Evolutionary conservation across 2,329 filamentous ascomycete species (phyloP).

Genomic region (Verruconis gallopava): DNA sequence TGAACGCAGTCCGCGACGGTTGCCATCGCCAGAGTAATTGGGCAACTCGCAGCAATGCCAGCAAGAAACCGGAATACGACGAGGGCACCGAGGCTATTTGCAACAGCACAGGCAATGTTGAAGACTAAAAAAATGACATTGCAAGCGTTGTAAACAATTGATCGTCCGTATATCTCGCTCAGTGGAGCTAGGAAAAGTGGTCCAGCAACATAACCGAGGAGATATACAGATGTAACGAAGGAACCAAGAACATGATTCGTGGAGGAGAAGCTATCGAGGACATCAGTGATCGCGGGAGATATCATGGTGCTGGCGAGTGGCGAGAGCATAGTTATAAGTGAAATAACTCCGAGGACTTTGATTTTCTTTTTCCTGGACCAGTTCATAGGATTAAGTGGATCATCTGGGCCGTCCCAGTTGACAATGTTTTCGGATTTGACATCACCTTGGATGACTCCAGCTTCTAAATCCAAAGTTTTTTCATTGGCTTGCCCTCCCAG

Average conservation of each 20-base stretch:
- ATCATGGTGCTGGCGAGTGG: slow-evolving; percentile 24
- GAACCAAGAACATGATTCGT: slow-evolving; percentile 20
- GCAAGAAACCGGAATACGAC: slow-evolving; percentile 9
- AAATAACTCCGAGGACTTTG: slow-evolving; percentile 33
- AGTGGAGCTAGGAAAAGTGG: not conserved
- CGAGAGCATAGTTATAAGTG: slow-evolving; percentile 31
- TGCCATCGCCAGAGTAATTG: slow-evolving; percentile 5
- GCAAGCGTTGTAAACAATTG: not conserved
- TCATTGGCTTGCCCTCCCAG: too few species aligned
- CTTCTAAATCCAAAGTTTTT: too few species aligned
- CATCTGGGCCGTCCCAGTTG: slow-evolving; percentile 31
- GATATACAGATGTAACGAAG: slow-evolving; percentile 22
- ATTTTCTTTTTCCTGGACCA: slow-evolving; percentile 39
- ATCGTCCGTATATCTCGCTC: slow-evolving; percentile 11
- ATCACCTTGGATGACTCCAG: too few species aligned
- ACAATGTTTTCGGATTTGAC: slow-evolving; percentile 17
- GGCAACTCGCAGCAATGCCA: slow-evolving; percentile 5
- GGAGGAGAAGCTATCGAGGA: slow-evolving; percentile 20
- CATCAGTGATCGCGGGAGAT: slow-evolving; percentile 21
- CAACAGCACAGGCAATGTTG: slow-evolving; percentile 8
- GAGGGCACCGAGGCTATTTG: slow-evolving; percentile 4
- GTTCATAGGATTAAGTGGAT: slow-evolving; percentile 45
- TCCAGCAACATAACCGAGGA: slow-evolving; percentile 21
- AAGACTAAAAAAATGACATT: slow-evolving; percentile 5
- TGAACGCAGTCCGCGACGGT: slow-evolving; percentile 8